A percentile compares a stretch with the other conserved stretches of the same genome.
Conservation (phyloP, 176 grass and related monocot species). For the Zoysia pacifica region DNA sequence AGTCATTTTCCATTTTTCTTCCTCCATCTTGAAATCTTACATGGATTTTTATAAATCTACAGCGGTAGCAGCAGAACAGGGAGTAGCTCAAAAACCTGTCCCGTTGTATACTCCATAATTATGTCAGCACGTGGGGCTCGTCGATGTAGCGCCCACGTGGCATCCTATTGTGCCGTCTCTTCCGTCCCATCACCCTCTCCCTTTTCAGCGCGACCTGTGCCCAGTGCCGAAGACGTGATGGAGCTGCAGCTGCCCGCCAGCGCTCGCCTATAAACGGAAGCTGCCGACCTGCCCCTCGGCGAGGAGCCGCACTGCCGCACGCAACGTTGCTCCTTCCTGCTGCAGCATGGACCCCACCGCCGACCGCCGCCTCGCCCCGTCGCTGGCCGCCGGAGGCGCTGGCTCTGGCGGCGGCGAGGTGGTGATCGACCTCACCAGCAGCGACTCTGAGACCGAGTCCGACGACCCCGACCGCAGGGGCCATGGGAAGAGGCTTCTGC, state of each 20-base stretch:
- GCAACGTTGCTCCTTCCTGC: background rate
- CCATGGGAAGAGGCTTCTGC: slow-evolving; percentile 5
- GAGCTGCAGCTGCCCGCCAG: background rate
- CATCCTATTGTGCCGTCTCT: too few relatives aligned
- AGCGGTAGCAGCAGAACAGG: too few relatives aligned
- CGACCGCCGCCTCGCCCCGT: background rate
- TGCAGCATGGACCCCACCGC: background rate
- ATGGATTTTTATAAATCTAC: too few relatives aligned
- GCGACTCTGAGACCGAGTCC: slow-evolving; percentile 47
- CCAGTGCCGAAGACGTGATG: too few relatives aligned
- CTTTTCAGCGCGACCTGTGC: too few relatives aligned
- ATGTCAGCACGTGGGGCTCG: too few relatives aligned
- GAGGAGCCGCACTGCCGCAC: background rate
- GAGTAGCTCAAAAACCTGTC: too few relatives aligned
- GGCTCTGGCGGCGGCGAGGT: background rate
- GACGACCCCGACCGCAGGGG: slow-evolving; percentile 35
- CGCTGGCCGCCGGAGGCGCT: background rate
- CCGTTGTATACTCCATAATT: too few relatives aligned
- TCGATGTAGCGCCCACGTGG: too few relatives aligned
- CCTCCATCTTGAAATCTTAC: too few relatives aligned
- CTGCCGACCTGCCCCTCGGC: background rate
- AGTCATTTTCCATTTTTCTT: too few relatives aligned
- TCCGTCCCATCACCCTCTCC: too few relatives aligned
- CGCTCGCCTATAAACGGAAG: background rate
- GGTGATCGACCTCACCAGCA: slow-evolving; percentile 71